Evolutionary conservation across 305 asterid species (phyloP).

Genomic region (Rubia tinctorum): DNA sequence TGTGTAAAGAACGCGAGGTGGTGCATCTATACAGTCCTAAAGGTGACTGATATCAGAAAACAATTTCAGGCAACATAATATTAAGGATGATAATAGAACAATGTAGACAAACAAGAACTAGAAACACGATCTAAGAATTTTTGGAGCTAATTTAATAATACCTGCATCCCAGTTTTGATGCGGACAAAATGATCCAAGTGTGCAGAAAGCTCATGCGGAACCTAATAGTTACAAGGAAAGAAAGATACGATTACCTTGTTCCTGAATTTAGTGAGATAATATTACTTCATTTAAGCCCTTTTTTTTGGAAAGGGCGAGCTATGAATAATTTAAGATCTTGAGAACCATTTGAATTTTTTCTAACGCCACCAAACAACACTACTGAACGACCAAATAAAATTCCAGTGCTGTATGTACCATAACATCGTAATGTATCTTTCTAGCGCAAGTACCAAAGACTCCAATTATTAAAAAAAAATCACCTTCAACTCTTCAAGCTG

Average conservation of each 20-base stretch:
- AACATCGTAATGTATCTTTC: too few species aligned
- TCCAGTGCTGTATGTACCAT: neutral
- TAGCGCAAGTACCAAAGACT: neutral
- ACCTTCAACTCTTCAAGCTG: constrained; percentile 70
- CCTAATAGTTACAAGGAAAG: constrained; percentile 44
- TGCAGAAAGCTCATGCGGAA: constrained; percentile 67
- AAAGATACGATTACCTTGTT: constrained; percentile 14
- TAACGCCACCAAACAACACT: neutral
- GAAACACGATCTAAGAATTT: neutral
- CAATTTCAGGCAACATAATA: neutral
- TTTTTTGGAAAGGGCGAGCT: neutral
- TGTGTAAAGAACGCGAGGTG: neutral
- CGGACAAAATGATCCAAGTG: constrained; percentile 86
- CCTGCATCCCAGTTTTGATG: constrained; percentile 87
- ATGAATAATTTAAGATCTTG: neutral
- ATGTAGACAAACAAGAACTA: neutral
- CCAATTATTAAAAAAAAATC: constrained; percentile 7
- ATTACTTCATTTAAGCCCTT: neutral
- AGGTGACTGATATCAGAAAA: neutral
- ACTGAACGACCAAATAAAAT: neutral
- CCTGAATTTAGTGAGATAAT: neutral
- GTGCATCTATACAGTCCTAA: neutral
- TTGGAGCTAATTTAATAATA: constrained; percentile 14
- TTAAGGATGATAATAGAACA: neutral
- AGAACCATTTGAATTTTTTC: neutral